Conservation (phyloP, 1,284 basidiomycete species). For the Caloboletus firmus region DNA sequence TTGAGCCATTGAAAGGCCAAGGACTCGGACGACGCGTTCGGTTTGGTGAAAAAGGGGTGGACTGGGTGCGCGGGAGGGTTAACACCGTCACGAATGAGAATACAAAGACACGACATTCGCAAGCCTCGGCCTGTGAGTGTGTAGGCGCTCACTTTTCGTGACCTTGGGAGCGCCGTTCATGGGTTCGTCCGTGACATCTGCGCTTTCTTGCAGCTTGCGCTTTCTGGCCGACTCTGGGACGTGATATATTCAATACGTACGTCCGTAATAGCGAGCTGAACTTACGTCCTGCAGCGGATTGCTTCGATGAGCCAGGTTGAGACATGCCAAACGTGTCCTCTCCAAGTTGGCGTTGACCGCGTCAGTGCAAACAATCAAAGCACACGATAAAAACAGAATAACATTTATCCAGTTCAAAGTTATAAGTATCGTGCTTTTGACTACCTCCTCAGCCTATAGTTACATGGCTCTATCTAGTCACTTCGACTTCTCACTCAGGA, state of each 20-base stretch:
- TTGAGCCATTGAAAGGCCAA: constrained; percentile 56
- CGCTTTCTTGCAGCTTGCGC: constrained; percentile 17
- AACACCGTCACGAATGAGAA: not conserved
- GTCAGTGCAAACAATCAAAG: not conserved
- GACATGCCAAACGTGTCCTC: constrained; percentile 10
- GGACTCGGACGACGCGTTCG: constrained; percentile 20
- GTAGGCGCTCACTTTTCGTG: constrained; percentile 30
- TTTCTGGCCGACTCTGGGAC: constrained; percentile 19
- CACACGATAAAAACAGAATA: constrained; percentile 20
- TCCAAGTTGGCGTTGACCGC: not conserved
- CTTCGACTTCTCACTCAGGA: constrained; percentile 28
- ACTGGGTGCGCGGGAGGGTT: constrained; percentile 24
- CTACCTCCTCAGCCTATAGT: constrained; percentile 13
- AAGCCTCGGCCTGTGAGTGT: not conserved
- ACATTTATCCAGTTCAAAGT: constrained; percentile 9
- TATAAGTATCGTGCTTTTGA: constrained; percentile 9
- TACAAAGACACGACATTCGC: not conserved
- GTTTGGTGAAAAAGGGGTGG: constrained; percentile 41
- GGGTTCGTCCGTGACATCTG: constrained; percentile 19
- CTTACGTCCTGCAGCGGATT: constrained; percentile 9
- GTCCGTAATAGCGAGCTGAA: not conserved
- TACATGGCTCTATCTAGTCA: constrained; percentile 10
- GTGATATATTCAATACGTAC: constrained; percentile 2
- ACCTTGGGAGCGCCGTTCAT: constrained; percentile 23
- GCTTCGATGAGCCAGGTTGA: constrained; percentile 16